phyloP scores from a whole-genome alignment of 768 basidiomycete species.

The Tulasnella sp. region DNA sequence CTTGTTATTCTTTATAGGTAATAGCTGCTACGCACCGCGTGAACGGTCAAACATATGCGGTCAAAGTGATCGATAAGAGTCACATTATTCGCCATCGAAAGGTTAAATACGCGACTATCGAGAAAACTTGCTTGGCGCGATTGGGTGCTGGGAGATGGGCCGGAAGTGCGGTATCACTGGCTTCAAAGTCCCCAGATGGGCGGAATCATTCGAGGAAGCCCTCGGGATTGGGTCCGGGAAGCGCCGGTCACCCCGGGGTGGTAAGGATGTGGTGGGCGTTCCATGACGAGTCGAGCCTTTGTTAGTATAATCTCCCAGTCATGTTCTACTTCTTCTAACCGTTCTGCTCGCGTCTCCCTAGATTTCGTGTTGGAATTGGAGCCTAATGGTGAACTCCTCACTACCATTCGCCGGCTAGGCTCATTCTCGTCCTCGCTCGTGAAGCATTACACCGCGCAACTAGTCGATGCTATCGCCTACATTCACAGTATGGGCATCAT shows the following conservation, averaged over 20 bases:
- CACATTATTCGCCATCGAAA: conserved; percentile 73
- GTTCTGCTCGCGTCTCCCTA: conserved; percentile 4
- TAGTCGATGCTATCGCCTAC: conserved; percentile 78
- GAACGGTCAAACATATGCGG: conserved; percentile 57
- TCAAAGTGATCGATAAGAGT: conserved; percentile 76
- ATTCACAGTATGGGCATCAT: conserved; percentile 87
- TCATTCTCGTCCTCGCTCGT: conserved; percentile 71
- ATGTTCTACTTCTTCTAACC: not conserved
- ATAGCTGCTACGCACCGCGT: conserved; percentile 42
- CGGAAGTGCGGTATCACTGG: not conserved
- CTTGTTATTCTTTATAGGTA: conserved; percentile 35
- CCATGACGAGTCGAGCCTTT: conserved; percentile 74
- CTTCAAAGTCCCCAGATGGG: not conserved
- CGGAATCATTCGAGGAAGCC: conserved; percentile 12
- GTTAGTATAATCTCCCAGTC: conserved; percentile 37
- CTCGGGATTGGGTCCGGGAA: conserved; percentile 5
- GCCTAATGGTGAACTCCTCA: conserved; percentile 33
- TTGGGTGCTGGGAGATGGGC: conserved; percentile 32
- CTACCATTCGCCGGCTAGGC: conserved; percentile 45
- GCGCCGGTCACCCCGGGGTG: conserved; percentile 60
- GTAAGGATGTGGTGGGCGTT: conserved; percentile 75
- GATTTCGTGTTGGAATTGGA: conserved; percentile 37
- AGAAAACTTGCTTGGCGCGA: conserved; percentile 65
- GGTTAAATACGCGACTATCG: conserved; percentile 62
- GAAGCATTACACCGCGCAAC: conserved; percentile 79